Percentiles rank a stretch among this genome's conserved stretches.
These are phyloP conservation scores for Starmerella sp. DNA, from an alignment of 805 yeast species.

Conservation along the genomic window DNA sequence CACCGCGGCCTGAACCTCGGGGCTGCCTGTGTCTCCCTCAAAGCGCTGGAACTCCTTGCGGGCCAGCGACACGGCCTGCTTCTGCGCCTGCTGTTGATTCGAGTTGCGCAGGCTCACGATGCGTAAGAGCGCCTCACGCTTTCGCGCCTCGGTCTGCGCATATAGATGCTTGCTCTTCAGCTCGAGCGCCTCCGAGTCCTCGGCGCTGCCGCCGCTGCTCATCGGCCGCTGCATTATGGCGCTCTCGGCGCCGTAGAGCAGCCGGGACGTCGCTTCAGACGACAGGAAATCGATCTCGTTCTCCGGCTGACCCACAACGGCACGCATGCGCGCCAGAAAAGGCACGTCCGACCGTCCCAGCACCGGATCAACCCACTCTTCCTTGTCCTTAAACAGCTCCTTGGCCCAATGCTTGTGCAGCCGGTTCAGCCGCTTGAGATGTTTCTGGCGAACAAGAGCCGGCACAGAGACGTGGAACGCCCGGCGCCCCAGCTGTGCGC, in stretches of 20 bases:
- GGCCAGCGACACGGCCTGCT: slow-evolving; percentile 53
- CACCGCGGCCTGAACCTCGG: slow-evolving; percentile 93
- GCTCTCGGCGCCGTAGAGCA: slow-evolving; percentile 66
- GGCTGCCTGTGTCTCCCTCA: slow-evolving; percentile 87
- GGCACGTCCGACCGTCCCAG: slow-evolving; percentile 58
- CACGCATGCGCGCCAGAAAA: slow-evolving; percentile 54
- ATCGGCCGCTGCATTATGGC: slow-evolving; percentile 26
- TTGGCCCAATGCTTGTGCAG: slow-evolving; percentile 27
- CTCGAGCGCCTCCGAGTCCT: slow-evolving; percentile 19
- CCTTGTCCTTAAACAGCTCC: slow-evolving; percentile 21
- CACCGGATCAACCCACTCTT: slow-evolving; percentile 64
- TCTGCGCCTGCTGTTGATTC: slow-evolving; percentile 43
- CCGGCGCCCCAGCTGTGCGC: slow-evolving; percentile 10
- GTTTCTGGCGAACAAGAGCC: slow-evolving; percentile 21
- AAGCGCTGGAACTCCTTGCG: slow-evolving; percentile 66
- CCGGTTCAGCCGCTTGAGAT: slow-evolving; percentile 21
- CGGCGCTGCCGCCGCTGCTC: slow-evolving; percentile 8
- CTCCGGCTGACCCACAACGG: slow-evolving; percentile 55
- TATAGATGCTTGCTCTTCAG: slow-evolving; percentile 16
- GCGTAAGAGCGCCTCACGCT: slow-evolving; percentile 58
- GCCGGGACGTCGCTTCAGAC: slow-evolving; percentile 57
- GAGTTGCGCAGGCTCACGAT: slow-evolving; percentile 68
- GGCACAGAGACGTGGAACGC: slow-evolving; percentile 18
- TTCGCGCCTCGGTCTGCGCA: slow-evolving; percentile 35
- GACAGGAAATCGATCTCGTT: slow-evolving; percentile 51